These are phyloP conservation scores for Backusella tarrabulga DNA, from an alignment of 192 early-diverging fungal genomes.

Conservation along the genomic window DNA sequence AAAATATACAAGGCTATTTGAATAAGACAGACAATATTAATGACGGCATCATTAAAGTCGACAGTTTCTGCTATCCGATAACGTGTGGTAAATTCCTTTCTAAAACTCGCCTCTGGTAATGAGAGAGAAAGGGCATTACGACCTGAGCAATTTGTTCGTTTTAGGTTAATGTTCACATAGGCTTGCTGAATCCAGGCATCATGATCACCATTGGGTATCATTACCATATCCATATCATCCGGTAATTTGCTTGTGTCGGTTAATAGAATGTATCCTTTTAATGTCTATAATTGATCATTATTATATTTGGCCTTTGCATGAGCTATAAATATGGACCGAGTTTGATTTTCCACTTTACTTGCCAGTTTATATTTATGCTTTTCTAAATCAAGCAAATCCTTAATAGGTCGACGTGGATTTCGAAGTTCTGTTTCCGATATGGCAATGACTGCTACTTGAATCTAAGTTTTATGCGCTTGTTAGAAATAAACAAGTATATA, in stretches of 20 bases:
- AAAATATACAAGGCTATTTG: constrained; percentile 46
- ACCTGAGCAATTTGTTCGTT: constrained; percentile 48
- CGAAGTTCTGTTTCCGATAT: constrained; percentile 34
- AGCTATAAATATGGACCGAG: neutral
- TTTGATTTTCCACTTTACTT: neutral
- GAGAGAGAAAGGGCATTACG: constrained; percentile 48
- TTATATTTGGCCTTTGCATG: neutral
- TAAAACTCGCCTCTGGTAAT: constrained; percentile 35
- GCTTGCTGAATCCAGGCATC: constrained; percentile 42
- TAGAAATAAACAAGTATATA: neutral
- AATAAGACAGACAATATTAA: constrained; percentile 42
- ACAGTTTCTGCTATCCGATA: constrained; percentile 46
- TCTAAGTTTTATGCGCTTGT: constrained; percentile 21
- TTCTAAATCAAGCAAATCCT: constrained; percentile 1
- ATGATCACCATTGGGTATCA: constrained; percentile 50
- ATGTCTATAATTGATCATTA: constrained; percentile 37
- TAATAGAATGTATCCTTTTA: constrained; percentile 43
- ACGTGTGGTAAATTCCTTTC: constrained; percentile 49
- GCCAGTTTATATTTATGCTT: neutral
- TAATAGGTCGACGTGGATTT: constrained; percentile 17
- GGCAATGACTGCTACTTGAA: constrained; percentile 37
- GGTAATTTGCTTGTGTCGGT: constrained; percentile 45
- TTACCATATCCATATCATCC: constrained; percentile 48
- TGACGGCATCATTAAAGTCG: constrained; percentile 48
- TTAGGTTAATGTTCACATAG: constrained; percentile 51